These are phyloP conservation scores for Melanogaster broomeanus DNA, from an alignment of 768 basidiomycete species.

Conservation along the genomic window DNA sequence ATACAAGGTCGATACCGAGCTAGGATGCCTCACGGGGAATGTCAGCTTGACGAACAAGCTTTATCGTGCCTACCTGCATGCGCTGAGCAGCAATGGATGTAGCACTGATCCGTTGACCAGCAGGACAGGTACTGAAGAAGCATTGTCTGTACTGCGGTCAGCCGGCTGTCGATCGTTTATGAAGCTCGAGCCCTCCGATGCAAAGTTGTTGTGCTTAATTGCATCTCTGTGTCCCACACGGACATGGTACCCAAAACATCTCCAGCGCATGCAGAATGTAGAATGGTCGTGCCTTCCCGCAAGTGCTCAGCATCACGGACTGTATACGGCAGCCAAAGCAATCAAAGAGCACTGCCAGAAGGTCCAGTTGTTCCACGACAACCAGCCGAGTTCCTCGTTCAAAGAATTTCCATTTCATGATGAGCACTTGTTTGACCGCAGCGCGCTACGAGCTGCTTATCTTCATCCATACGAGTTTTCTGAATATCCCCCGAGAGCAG, in stretches of 20 bases:
- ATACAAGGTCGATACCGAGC: constrained; percentile 30
- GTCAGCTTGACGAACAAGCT: constrained; percentile 31
- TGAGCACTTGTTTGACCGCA: constrained; percentile 16
- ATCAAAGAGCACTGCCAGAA: constrained; percentile 31
- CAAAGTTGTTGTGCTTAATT: constrained; percentile 35
- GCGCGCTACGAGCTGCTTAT: constrained; percentile 11
- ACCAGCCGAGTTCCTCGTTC: not conserved
- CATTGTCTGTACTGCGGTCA: constrained; percentile 39
- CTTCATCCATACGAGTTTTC: constrained; percentile 15
- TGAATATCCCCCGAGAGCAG: not conserved
- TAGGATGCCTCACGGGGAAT: constrained; percentile 32
- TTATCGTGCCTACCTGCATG: constrained; percentile 46
- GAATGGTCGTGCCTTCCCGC: constrained; percentile 27
- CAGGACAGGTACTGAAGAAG: constrained; percentile 46
- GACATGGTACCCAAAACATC: constrained; percentile 39
- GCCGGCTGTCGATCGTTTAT: constrained; percentile 43
- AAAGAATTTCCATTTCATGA: constrained; percentile 4
- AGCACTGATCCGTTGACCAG: constrained; percentile 45
- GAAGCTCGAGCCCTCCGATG: constrained; percentile 30
- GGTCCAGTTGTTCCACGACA: constrained; percentile 12
- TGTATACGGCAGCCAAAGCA: constrained; percentile 21
- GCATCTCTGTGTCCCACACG: constrained; percentile 35
- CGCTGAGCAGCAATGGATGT: constrained; percentile 40
- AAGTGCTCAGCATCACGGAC: constrained; percentile 33
- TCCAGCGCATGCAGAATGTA: constrained; percentile 42